These are phyloP conservation scores for Fusarium bactridioides DNA, from an alignment of 2,329 filamentous ascomycete genomes.

Conservation along the genomic window DNA sequence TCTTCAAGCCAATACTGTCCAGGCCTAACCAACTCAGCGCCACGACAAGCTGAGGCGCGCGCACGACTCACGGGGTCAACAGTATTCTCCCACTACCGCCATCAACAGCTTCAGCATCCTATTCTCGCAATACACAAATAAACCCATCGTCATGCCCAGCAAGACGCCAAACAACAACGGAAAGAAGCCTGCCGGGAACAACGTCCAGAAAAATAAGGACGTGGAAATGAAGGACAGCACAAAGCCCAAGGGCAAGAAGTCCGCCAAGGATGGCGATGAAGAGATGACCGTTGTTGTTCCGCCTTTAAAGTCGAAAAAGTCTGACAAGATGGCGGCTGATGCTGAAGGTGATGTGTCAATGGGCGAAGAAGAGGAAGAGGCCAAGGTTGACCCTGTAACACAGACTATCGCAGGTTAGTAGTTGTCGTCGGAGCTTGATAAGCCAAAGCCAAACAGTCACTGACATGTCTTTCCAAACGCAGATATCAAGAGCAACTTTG, in stretches of 20 bases:
- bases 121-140: conserved; percentile 4
- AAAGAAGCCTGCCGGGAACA: conserved; percentile 74
- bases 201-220: conserved; percentile 68
- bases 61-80: conserved; percentile 34
- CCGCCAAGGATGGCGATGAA: conserved; percentile 71
- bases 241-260: conserved; percentile 73
- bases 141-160: conserved; percentile 66
- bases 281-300: conserved; percentile 86
- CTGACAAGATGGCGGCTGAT: conserved; percentile 64
- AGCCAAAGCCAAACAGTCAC: conserved; percentile 8
- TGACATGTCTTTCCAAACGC: conserved; percentile 32
- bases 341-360: conserved; percentile 76
- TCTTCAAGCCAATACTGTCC: conserved; percentile 9
- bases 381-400: conserved; percentile 66
- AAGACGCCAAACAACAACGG: conserved; percentile 78
- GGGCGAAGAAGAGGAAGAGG: conserved; percentile 66
- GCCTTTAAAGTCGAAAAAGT: conserved; percentile 71
- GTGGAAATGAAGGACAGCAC: conserved; percentile 75
- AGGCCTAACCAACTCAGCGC: conserved; percentile 10
- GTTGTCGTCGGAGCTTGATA: neutral
- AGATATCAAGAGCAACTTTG: conserved; percentile 97
- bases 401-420: conserved; percentile 68
- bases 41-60: conserved; percentile 40
- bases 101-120: conserved; percentile 17
- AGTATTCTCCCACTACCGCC: conserved; percentile 28